phyloP scores from a whole-genome alignment of 345 rosid species.

The Luvunga scandens region DNA sequence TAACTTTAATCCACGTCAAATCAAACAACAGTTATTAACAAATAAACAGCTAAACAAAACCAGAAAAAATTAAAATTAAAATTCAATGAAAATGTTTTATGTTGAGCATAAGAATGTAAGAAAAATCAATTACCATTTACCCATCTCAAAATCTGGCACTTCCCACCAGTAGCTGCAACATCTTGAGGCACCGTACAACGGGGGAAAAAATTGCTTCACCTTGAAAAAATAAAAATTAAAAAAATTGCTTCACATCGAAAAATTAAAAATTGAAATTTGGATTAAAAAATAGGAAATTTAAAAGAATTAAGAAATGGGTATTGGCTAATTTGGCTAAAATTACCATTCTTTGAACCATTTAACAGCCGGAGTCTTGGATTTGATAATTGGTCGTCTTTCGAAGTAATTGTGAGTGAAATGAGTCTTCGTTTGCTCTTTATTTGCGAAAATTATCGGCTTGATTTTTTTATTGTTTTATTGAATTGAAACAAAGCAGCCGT shows the following conservation, averaged over 20 bases:
- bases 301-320: not conserved
- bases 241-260: not conserved
- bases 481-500: too few relatives aligned
- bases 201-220: too few relatives aligned
- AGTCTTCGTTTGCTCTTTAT: constrained; percentile 29
- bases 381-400: constrained; percentile 71
- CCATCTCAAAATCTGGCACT: constrained; percentile 84
- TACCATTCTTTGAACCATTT: constrained; percentile 90
- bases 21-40: not conserved
- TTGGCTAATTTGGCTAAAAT: not conserved
- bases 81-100: too few relatives aligned
- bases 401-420: constrained; percentile 56
- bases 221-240: not conserved
- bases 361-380: constrained; percentile 72
- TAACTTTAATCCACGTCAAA: not conserved
- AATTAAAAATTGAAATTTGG: not conserved
- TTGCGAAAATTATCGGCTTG: too few relatives aligned
- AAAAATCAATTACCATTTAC: constrained; percentile 55
- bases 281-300: not conserved
- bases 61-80: not conserved
- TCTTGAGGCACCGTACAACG: constrained; percentile 91
- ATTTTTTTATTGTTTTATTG: too few relatives aligned
- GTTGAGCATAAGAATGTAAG: too few relatives aligned
- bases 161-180: constrained; percentile 89
- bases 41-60: not conserved